Evolutionary conservation across 1,284 basidiomycete genomes (phyloP).

Genomic region (Boletellus dicymbophilus): DNA sequence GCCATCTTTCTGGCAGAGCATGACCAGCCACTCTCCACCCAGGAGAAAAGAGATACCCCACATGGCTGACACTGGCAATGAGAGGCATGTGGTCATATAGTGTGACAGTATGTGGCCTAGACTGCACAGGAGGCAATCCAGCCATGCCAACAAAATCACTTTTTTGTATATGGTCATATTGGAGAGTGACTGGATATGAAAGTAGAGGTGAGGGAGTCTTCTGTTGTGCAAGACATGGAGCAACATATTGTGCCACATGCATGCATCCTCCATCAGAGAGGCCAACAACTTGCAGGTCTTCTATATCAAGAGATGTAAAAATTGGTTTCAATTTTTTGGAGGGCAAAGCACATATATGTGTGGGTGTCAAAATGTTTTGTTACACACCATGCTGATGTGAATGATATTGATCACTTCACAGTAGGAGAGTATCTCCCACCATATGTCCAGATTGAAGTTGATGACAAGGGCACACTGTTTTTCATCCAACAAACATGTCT

Average conservation of each 20-base stretch:
- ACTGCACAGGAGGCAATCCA: conserved; percentile 10
- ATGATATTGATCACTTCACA: conserved; percentile 14
- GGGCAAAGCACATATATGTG: neutral
- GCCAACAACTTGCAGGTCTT: conserved; percentile 6
- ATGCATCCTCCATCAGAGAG: neutral
- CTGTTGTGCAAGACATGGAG: conserved; percentile 6
- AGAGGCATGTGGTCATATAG: conserved; percentile 5
- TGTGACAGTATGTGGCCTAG: neutral
- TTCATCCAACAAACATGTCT: neutral
- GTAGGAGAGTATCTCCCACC: conserved; percentile 15
- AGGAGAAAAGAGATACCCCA: conserved; percentile 14
- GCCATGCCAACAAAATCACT: conserved; percentile 4
- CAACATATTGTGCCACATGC: conserved; percentile 13
- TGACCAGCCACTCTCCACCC: conserved; percentile 13
- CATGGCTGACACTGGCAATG: neutral
- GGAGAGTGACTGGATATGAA: conserved; percentile 2
- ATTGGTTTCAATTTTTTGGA: neutral
- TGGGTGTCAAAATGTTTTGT: too few species aligned
- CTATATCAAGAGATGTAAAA: too few species aligned
- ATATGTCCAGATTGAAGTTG: conserved; percentile 5
- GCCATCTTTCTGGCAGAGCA: conserved; percentile 3
- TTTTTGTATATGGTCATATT: conserved; percentile 1
- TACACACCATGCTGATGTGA: conserved; percentile 16
- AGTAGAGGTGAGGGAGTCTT: conserved; percentile 4
- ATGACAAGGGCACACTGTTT: neutral